Evolutionary conservation across 768 basidiomycete genomes (phyloP).

Genomic region (Inosperma sp.): DNA sequence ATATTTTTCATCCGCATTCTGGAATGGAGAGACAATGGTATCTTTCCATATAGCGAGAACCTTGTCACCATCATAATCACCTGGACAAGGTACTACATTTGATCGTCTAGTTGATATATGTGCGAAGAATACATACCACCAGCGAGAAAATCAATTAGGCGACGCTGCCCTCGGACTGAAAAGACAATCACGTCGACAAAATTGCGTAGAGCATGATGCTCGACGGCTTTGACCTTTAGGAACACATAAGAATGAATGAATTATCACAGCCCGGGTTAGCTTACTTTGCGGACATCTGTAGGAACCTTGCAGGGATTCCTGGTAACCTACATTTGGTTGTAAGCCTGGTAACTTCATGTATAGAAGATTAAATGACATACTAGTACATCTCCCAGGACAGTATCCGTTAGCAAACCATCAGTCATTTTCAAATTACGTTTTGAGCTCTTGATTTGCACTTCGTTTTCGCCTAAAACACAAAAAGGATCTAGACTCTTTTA

Average conservation of each 20-base stretch:
- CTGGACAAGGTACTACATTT: conserved; percentile 26
- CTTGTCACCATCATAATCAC: conserved; percentile 71
- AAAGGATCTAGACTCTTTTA: conserved; percentile 51
- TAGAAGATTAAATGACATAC: conserved; percentile 8
- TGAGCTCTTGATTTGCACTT: conserved; percentile 56
- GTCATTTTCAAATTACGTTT: conserved; percentile 34
- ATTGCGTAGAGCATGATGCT: conserved; percentile 40
- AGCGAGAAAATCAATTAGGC: conserved; percentile 58
- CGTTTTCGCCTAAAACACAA: conserved; percentile 45
- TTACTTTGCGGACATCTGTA: conserved; percentile 60
- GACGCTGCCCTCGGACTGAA: conserved; percentile 44
- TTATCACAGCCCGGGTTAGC: conserved; percentile 1
- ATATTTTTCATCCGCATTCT: conserved; percentile 45
- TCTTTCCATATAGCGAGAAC: conserved; percentile 55
- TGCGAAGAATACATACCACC: conserved; percentile 41
- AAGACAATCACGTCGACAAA: conserved; percentile 57
- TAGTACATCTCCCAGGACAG: conserved; percentile 54
- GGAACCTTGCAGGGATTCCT: conserved; percentile 66
- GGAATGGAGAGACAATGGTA: conserved; percentile 48
- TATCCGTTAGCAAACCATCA: conserved; percentile 44
- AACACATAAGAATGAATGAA: neutral
- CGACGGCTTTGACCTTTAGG: conserved; percentile 53
- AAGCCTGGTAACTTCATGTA: neutral
- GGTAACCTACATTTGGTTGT: conserved; percentile 32
- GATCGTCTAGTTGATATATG: neutral